phyloP scores from a whole-genome alignment of 345 rosid genomes.

The Lumnitzera racemosa region DNA sequence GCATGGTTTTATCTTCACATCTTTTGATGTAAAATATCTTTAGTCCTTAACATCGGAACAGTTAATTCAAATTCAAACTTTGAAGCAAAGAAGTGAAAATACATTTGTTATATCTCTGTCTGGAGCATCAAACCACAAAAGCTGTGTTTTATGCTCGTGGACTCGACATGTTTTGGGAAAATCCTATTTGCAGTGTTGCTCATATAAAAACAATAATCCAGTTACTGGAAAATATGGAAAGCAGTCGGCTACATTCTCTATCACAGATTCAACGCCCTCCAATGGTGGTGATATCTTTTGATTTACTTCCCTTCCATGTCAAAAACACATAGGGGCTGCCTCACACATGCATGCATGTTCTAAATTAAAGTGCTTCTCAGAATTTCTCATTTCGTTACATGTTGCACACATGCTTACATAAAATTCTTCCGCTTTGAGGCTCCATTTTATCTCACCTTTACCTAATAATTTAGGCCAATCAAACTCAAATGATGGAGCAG shows the following conservation, averaged over 20 bases:
- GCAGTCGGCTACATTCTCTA: conserved; percentile 43
- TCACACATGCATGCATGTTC: no score
- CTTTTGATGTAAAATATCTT: neutral
- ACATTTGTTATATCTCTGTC: neutral
- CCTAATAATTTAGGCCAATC: no score
- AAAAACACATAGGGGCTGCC: no score
- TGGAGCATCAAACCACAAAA: neutral
- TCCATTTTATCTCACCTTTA: no score
- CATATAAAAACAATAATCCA: conserved; percentile 50
- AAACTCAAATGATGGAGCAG: no score
- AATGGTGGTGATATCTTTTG: neutral
- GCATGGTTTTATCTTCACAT: neutral
- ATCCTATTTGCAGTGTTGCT: conserved; percentile 38
- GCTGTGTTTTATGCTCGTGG: neutral
- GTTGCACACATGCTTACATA: no score
- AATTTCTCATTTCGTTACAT: no score
- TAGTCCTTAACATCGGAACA: neutral
- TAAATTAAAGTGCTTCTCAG: no score
- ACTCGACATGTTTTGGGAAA: conserved; percentile 1
- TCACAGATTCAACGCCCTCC: conserved; percentile 18
- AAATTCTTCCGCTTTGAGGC: no score
- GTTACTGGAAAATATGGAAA: conserved; percentile 57
- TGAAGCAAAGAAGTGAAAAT: no score
- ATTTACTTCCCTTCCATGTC: no score
- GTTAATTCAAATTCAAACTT: no score